A percentile compares a stretch with the other conserved stretches of the same genome.
These are phyloP conservation scores for Pyricularia grisea DNA, from an alignment of 2,329 filamentous ascomycete species.

Conservation along the genomic window DNA sequence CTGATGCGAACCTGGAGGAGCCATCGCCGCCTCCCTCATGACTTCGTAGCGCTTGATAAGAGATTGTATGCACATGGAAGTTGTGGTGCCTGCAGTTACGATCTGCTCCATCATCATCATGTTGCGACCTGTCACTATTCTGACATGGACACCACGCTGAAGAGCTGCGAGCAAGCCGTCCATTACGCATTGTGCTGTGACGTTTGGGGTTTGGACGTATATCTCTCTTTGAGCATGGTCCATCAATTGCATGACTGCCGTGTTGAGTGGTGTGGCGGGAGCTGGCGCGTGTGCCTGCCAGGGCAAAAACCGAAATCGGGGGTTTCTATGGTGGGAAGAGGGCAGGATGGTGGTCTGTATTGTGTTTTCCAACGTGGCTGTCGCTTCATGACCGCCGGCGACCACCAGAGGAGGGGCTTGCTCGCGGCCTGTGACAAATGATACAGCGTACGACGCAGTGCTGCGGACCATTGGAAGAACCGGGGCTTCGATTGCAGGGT, in stretches of 20 bases:
- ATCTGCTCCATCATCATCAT: slow-evolving; percentile 77
- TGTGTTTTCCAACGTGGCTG: slow-evolving; percentile 7
- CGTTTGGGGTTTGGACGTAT: slow-evolving; percentile 67
- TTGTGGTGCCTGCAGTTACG: slow-evolving; percentile 69
- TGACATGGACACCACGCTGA: slow-evolving; percentile 55
- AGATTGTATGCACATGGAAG: slow-evolving; percentile 50
- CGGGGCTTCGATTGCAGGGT: background rate
- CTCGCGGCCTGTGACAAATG: background rate
- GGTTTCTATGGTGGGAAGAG: slow-evolving; percentile 63
- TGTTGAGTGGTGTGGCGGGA: slow-evolving; percentile 59
- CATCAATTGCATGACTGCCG: slow-evolving; percentile 52
- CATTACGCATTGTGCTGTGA: slow-evolving; percentile 60
- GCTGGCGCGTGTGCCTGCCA: slow-evolving; percentile 35
- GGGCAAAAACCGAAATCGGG: slow-evolving; percentile 49
- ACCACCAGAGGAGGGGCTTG: background rate
- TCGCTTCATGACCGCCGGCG: slow-evolving; percentile 13
- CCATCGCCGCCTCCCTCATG: slow-evolving; percentile 14
- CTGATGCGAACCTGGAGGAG: background rate
- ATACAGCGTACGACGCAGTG: background rate
- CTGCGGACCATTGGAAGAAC: background rate
- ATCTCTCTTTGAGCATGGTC: slow-evolving; percentile 47
- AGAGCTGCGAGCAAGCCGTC: slow-evolving; percentile 52
- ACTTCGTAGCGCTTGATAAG: slow-evolving; percentile 46
- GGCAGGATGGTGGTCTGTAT: slow-evolving; percentile 55
- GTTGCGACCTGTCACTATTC: slow-evolving; percentile 54